A percentile compares a stretch with the other conserved stretches of the same genome.
These are phyloP conservation scores for Rhizoclosmatium globosum DNA, from an alignment of 192 early-diverging fungal species.

Conservation along the genomic window DNA sequence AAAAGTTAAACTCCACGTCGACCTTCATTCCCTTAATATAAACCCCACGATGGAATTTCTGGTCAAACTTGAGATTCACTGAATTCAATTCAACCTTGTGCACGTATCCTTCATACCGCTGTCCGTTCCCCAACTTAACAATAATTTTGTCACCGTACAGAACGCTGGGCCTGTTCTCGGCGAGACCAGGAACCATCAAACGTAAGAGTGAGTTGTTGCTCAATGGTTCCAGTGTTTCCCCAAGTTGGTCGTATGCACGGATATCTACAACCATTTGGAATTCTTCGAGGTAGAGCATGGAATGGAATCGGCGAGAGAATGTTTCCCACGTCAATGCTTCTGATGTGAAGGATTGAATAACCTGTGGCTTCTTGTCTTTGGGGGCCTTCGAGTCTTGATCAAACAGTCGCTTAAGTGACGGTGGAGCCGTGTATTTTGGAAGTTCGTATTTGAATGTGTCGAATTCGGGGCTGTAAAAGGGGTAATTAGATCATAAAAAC, in stretches of 20 bases:
- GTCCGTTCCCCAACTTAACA: constrained; percentile 9
- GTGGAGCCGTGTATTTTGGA: not conserved
- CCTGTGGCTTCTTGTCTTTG: constrained; percentile 4
- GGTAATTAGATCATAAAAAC: not conserved
- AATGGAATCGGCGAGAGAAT: constrained; percentile 23
- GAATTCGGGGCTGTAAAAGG: constrained; percentile 13
- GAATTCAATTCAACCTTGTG: constrained; percentile 15
- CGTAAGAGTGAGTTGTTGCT: not conserved
- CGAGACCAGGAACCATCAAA: constrained; percentile 19
- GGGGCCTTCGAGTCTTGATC: not conserved
- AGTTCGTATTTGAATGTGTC: constrained; percentile 26
- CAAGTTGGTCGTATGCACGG: constrained; percentile 19
- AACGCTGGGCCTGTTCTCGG: constrained; percentile 29
- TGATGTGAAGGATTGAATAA: not conserved
- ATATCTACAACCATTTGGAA: constrained; percentile 34
- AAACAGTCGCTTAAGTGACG: not conserved
- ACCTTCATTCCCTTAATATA: constrained; percentile 26
- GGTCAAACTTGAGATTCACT: constrained; percentile 27
- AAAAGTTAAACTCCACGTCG: constrained; percentile 33
- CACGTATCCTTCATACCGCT: constrained; percentile 23
- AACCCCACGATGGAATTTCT: constrained; percentile 12
- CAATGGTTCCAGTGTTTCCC: not conserved
- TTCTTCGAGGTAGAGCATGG: constrained; percentile 21
- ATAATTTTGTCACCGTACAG: constrained; percentile 32
- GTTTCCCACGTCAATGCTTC: not conserved